Evolutionary conservation across 2,329 filamentous ascomycete genomes (phyloP).

Genomic region (Ceratocystis smalleyi): DNA sequence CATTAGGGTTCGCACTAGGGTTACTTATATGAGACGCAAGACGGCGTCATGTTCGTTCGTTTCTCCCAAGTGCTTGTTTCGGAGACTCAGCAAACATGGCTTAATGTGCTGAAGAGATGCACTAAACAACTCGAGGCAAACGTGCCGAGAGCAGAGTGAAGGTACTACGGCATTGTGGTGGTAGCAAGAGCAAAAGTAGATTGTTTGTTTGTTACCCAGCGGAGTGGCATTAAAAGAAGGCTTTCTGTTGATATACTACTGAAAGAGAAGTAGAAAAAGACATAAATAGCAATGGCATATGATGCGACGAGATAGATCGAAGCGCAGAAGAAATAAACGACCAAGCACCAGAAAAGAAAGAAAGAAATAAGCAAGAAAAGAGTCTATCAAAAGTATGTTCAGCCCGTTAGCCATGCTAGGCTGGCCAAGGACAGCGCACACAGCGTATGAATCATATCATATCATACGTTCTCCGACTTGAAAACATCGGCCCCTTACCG

Average conservation of each 20-base stretch:
- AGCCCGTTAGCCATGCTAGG: background rate
- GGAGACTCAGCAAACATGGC: no score
- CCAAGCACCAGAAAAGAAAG: background rate
- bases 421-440: background rate
- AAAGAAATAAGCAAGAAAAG: background rate
- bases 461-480: background rate
- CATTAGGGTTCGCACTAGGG: no score
- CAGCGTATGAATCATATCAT: no score
- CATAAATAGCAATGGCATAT: background rate
- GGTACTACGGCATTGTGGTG: no score
- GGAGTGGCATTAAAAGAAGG: background rate
- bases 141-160: no score
- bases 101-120: no score
- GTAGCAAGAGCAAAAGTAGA: no score
- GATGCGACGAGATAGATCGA: background rate
- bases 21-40: no score
- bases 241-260: background rate
- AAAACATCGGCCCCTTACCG: constrained; percentile 5
- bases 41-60: no score
- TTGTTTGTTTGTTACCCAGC: background rate
- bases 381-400: background rate
- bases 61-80: no score
- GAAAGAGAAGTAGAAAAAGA: constrained; percentile 2
- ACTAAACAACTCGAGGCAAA: no score
- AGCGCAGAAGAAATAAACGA: background rate